Percentiles rank a stretch among this genome's conserved stretches.
phyloP scores from a whole-genome alignment of 176 grass and related monocot species.

The Lolium multiflorum region DNA sequence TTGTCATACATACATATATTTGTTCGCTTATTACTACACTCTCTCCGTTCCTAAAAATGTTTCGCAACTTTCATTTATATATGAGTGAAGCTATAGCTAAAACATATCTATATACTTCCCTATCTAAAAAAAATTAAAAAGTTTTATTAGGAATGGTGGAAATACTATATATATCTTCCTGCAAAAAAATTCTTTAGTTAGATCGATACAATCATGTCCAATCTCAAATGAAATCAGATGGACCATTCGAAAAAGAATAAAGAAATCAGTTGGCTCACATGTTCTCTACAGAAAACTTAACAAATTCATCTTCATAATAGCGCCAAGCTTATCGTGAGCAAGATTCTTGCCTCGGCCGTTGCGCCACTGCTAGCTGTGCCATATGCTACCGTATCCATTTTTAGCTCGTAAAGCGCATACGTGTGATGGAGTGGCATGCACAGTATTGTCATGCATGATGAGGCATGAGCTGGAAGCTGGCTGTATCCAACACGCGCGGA shows the following conservation, averaged over 20 bases:
- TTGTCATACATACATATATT: background rate
- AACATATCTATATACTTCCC: no score
- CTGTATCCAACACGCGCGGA: constrained; percentile 34
- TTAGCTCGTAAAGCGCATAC: constrained; percentile 36
- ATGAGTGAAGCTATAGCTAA: no score
- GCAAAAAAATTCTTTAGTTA: background rate
- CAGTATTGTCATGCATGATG: constrained; percentile 43
- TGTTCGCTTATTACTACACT: background rate
- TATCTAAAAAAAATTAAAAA: no score
- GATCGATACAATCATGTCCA: background rate
- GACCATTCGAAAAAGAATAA: no score
- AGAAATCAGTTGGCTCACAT: background rate
- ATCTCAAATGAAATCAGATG: no score
- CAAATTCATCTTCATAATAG: background rate
- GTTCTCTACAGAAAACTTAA: background rate
- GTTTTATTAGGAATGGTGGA: no score
- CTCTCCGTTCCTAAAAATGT: no score
- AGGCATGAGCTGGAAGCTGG: constrained; percentile 52
- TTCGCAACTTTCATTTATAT: no score
- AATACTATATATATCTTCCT: no score
- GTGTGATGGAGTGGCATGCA: constrained; percentile 26
- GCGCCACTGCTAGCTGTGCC: constrained; percentile 16
- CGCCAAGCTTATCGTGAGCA: background rate
- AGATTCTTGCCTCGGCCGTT: constrained; percentile 17
- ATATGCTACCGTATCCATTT: constrained; percentile 25